Conservation (phyloP, 768 basidiomycete genomes). For the Russula brevipes region DNA sequence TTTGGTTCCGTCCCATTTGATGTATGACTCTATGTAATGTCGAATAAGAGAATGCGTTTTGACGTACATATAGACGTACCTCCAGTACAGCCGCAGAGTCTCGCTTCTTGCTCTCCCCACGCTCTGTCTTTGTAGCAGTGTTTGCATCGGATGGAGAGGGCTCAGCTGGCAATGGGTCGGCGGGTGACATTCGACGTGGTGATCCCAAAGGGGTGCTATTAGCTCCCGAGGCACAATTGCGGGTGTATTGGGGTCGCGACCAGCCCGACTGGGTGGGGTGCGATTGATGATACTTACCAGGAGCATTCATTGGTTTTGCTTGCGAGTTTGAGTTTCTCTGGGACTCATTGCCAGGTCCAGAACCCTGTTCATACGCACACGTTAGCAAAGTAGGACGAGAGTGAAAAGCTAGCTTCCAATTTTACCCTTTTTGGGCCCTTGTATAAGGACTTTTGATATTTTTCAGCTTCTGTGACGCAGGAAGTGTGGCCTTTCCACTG, state of each 20-base stretch:
- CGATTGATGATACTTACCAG: conserved; percentile 26
- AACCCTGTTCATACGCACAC: not conserved
- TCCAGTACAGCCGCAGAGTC: not conserved
- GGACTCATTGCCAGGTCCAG: conserved; percentile 3
- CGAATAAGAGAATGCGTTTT: not conserved
- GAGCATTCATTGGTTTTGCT: conserved; percentile 12
- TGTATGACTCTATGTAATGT: conserved; percentile 4
- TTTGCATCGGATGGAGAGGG: conserved; percentile 2
- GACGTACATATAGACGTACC: not conserved
- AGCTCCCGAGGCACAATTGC: conserved; percentile 48
- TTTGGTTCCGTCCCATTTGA: conserved; percentile 18
- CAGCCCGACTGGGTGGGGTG: conserved; percentile 11
- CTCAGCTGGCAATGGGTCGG: conserved; percentile 30
- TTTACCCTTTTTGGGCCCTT: conserved; percentile 63
- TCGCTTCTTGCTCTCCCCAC: not conserved
- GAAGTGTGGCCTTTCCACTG: conserved; percentile 80
- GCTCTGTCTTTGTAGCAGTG: conserved; percentile 4
- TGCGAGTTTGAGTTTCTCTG: conserved; percentile 9
- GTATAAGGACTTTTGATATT: conserved; percentile 84
- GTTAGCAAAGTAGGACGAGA: conserved; percentile 15
- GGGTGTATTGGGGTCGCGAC: conserved; percentile 15
- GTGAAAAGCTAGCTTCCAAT: conserved; percentile 14
- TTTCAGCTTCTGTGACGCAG: conserved; percentile 89
- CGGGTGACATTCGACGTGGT: conserved; percentile 47
- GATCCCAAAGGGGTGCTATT: conserved; percentile 70